Percentiles rank a stretch among this genome's conserved stretches.
Conservation (phyloP, 169 alveolate genomes). For the Babesia microti region DNA sequence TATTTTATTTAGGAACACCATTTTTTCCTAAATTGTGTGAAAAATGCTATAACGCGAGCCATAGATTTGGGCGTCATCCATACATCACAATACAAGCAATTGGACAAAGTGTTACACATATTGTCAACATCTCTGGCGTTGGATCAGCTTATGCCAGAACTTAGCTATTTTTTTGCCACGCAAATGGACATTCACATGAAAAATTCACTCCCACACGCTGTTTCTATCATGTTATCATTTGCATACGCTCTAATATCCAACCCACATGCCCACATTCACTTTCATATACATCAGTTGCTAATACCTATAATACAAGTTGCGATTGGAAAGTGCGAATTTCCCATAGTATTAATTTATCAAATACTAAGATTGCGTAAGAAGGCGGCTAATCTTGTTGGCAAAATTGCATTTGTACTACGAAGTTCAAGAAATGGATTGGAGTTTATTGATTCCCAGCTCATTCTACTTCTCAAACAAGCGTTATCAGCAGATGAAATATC, state of each 20-base stretch:
- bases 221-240: constrained; percentile 15
- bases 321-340: constrained; percentile 17
- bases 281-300: constrained; percentile 37
- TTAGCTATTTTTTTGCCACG: constrained; percentile 18
- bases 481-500: constrained; percentile 17
- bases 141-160: constrained; percentile 45
- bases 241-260: constrained; percentile 37
- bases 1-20: constrained; percentile 21
- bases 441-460: constrained; percentile 31
- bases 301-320: constrained; percentile 24
- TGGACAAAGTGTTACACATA: constrained; percentile 22
- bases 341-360: neutral
- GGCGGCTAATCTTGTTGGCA: too few relatives aligned
- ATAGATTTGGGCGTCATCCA: too few relatives aligned
- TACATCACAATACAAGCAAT: too few relatives aligned
- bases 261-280: constrained; percentile 33
- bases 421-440: constrained; percentile 27
- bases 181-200: constrained; percentile 17
- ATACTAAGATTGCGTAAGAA: constrained; percentile 1
- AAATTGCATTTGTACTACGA: constrained; percentile 18
- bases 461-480: constrained; percentile 28
- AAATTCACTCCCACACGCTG: constrained; percentile 6
- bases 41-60: constrained; percentile 32
- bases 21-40: constrained; percentile 41
- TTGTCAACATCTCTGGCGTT: constrained; percentile 34